A percentile compares a stretch with the other conserved stretches of the same genome.
Conservation (phyloP, 768 basidiomycete genomes). For the Saitozyma sp. region DNA sequence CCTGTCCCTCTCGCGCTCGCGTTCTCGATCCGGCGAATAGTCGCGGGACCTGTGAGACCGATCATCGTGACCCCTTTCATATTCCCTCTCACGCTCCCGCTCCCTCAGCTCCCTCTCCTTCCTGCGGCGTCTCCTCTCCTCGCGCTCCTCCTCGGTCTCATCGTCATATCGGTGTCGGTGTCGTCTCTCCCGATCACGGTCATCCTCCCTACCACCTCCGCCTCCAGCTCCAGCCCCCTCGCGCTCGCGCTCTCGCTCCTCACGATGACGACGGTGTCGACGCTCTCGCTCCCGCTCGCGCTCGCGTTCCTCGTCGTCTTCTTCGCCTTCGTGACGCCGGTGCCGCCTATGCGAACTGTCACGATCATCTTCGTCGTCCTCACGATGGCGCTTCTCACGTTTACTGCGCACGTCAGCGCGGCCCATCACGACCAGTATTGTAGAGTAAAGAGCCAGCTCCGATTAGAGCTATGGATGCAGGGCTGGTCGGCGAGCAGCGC, state of each 20-base stretch:
- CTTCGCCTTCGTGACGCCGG: slow-evolving; percentile 53
- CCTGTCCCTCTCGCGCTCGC: slow-evolving; percentile 60
- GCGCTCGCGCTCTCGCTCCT: slow-evolving; percentile 21
- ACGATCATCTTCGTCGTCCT: slow-evolving; percentile 55
- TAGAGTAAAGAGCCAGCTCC: too few relatives aligned
- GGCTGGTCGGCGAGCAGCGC: too few relatives aligned
- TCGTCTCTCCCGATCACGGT: slow-evolving; percentile 5
- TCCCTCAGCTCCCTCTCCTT: slow-evolving; percentile 26
- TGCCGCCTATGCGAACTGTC: slow-evolving; percentile 50
- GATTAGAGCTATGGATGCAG: too few relatives aligned
- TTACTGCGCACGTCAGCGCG: slow-evolving; percentile 30
- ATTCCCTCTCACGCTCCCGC: slow-evolving; percentile 22
- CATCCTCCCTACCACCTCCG: too few relatives aligned
- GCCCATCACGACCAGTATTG: neutral
- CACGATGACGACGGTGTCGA: slow-evolving; percentile 42
- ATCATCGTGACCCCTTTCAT: neutral
- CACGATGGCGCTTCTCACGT: slow-evolving; percentile 61
- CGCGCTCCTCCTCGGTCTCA: slow-evolving; percentile 27
- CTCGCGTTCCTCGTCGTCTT: slow-evolving; percentile 35
- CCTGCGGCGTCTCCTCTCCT: slow-evolving; percentile 22
- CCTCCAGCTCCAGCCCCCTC: neutral
- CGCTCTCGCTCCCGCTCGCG: slow-evolving; percentile 47
- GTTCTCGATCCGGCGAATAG: slow-evolving; percentile 37
- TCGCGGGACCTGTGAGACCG: neutral
- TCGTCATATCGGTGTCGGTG: slow-evolving; percentile 28